These are phyloP conservation scores for Ophiostoma piceae DNA, from an alignment of 2,329 filamentous ascomycete genomes.

Conservation along the genomic window DNA sequence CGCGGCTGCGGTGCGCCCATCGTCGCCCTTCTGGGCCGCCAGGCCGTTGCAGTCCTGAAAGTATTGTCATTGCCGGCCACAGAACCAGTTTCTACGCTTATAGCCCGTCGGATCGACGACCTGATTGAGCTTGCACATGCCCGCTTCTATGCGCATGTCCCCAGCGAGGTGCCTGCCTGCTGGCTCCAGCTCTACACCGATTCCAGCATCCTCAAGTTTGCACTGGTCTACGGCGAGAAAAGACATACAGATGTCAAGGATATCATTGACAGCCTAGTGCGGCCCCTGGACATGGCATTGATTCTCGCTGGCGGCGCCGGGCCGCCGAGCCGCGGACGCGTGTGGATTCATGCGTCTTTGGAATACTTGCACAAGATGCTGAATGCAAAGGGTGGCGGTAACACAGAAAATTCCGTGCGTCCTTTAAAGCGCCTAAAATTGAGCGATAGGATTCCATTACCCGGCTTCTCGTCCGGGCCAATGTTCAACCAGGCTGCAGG, in stretches of 20 bases:
- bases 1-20: conserved; percentile 28
- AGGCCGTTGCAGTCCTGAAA: conserved; percentile 23
- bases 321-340: conserved; percentile 41
- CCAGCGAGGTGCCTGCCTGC: conserved; percentile 57
- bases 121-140: conserved; percentile 55
- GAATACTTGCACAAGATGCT: conserved; percentile 37
- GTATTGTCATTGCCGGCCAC: neutral
- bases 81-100: neutral
- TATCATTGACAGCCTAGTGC: conserved; percentile 53
- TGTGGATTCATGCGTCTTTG: conserved; percentile 50
- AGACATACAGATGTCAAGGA: neutral
- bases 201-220: conserved; percentile 59
- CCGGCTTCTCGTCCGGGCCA: conserved; percentile 15
- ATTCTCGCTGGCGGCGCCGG: conserved; percentile 66
- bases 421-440: neutral
- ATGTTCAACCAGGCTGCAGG: conserved; percentile 14
- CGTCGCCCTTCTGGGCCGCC: conserved; percentile 28
- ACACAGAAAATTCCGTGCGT: neutral
- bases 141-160: conserved; percentile 66
- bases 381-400: conserved; percentile 8
- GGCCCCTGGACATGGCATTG: conserved; percentile 66
- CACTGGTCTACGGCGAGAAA: conserved; percentile 26
- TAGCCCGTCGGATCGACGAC: conserved; percentile 47
- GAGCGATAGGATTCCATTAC: neutral
- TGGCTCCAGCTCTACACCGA: conserved; percentile 72